Evolutionary conservation across 129 eudicot genomes (phyloP).

Genomic region (Centaurea solstitialis): DNA sequence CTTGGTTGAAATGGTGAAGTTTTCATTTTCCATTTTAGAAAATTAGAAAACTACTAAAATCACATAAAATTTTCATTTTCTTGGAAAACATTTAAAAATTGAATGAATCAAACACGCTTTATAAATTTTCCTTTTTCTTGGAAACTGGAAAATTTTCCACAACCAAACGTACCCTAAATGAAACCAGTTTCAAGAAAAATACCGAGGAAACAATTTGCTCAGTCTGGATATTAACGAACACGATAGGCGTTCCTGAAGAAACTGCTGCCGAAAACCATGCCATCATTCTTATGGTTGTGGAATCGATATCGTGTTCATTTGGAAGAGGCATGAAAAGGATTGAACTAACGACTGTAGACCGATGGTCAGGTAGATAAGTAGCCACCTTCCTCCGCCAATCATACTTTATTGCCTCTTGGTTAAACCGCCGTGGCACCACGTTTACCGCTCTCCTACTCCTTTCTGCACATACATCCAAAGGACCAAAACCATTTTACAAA

Average conservation of each 20-base stretch:
- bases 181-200: neutral
- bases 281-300: slow-evolving; percentile 49
- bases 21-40: no score
- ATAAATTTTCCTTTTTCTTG: no score
- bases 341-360: slow-evolving; percentile 49
- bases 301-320: slow-evolving; percentile 34
- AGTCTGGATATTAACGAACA: slow-evolving; percentile 60
- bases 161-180: no score
- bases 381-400: slow-evolving; percentile 59
- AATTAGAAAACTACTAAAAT: no score
- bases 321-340: slow-evolving; percentile 53
- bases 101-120: no score
- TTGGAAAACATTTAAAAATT: no score
- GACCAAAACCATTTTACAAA: neutral
- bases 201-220: slow-evolving; percentile 53
- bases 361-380: slow-evolving; percentile 46
- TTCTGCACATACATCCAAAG: slow-evolving; percentile 29
- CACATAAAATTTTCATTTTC: no score
- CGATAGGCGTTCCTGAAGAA: slow-evolving; percentile 61
- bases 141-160: no score
- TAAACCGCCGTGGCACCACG: slow-evolving; percentile 38
- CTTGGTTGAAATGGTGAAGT: no score
- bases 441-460: slow-evolving; percentile 56
- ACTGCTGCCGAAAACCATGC: slow-evolving; percentile 71
- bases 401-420: slow-evolving; percentile 44